These are phyloP conservation scores for Musa itinerans DNA, from an alignment of 176 grass and related monocot genomes.

Conservation along the genomic window DNA sequence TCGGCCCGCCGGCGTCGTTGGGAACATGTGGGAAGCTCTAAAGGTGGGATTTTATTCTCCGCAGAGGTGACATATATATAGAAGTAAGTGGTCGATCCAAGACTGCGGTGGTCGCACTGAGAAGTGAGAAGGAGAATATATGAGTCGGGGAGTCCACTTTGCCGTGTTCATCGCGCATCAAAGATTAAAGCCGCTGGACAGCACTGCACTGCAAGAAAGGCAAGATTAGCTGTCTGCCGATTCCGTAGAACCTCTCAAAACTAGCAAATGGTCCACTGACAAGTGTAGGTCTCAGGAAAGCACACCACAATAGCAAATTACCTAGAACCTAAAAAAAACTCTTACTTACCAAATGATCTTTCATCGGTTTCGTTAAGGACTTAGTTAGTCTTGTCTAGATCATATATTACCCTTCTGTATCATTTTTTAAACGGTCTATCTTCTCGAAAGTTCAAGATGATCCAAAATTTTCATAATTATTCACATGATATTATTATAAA, in stretches of 20 bases:
- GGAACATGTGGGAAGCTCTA: neutral
- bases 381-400: too few species aligned
- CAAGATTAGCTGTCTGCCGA: neutral
- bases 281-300: neutral
- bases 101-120: neutral
- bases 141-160: neutral
- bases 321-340: too few species aligned
- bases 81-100: neutral
- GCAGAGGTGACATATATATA: too few species aligned
- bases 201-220: neutral
- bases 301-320: too few species aligned
- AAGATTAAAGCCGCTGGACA: neutral
- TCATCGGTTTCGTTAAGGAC: too few species aligned
- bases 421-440: fast-evolving
- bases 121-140: neutral
- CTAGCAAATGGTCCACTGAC: neutral
- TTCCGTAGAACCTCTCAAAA: neutral
- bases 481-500: too few species aligned
- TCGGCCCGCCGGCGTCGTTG: neutral
- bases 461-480: too few species aligned
- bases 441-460: too few species aligned
- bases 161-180: neutral
- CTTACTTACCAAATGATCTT: too few species aligned
- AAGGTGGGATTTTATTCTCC: too few species aligned
- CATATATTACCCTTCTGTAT: too few species aligned